phyloP scores from a whole-genome alignment of 2,329 filamentous ascomycete species.

The Trichothecium roseum region DNA sequence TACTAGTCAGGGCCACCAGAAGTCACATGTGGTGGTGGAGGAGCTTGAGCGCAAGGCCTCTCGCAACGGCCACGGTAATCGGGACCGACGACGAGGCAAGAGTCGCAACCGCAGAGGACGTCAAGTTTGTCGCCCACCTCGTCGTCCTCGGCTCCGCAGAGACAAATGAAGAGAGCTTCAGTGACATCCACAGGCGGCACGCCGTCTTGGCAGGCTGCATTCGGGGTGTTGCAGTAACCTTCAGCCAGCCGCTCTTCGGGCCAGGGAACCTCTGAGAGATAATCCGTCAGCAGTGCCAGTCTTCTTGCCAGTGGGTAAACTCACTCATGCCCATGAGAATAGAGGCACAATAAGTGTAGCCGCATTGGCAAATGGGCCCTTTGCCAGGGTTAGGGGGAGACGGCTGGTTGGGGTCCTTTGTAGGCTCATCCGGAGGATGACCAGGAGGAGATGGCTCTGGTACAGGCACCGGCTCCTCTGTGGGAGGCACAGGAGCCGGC shows the following conservation, averaged over 20 bases:
- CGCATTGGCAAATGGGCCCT: conserved; percentile 27
- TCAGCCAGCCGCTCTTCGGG: conserved; percentile 18
- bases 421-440: conserved; percentile 9
- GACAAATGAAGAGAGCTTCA: conserved; percentile 26
- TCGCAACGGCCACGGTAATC: conserved; percentile 29
- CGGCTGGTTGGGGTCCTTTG: conserved; percentile 5
- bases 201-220: conserved; percentile 19
- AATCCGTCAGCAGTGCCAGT: neutral
- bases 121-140: conserved; percentile 22
- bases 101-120: conserved; percentile 27
- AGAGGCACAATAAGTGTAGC: conserved; percentile 29
- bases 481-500: conserved; percentile 11
- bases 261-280: conserved; percentile 20
- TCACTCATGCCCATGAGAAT: conserved; percentile 26
- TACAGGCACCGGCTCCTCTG: too few species aligned
- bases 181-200: conserved; percentile 18
- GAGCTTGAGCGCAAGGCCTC: conserved; percentile 16
- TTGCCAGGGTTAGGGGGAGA: conserved; percentile 10
- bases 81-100: conserved; percentile 25
- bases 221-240: conserved; percentile 26
- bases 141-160: conserved; percentile 22
- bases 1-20: too few species aligned
- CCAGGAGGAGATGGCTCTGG: conserved; percentile 7
- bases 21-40: too few species aligned
- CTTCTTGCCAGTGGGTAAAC: conserved; percentile 1